Evolutionary conservation across 2,329 filamentous ascomycete species (phyloP), one percentile per base, ranked within the genome.

Genomic region (Cyclaneusma minus): DNA sequence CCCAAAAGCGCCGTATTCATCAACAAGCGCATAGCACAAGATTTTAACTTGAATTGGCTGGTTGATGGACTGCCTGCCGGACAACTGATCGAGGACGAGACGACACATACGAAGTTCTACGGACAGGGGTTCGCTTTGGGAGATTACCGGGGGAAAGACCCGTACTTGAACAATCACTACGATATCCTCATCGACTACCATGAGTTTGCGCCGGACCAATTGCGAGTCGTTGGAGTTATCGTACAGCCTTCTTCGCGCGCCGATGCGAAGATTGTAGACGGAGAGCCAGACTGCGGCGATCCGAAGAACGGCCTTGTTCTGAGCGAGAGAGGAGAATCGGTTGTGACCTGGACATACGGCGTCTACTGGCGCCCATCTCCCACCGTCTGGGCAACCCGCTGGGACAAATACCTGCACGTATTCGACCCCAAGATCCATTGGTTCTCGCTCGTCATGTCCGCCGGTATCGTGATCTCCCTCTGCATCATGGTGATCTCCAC

Each of bases 351-450:
- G 58, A 93, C 84, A 4, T 98, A 98, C 57, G 83, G 79, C 38
- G 82, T 95, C 9, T 79, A 76, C 52, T 98, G 89, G 89, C 68
- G 65, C 30, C 69, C 73, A 38, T 94, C 84, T 1, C 47, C 64
- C 1, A 95, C 85, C 2, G 81, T 79, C 1, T 98, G 92, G 76
- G 89, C 89, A 15, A 98, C 89, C 8, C 71, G 89, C 37, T 98
- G 89, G 89, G 89, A 98, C 62, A 95, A 93, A 55, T 95, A 95
- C 49, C 65, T 98, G 18, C 87, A 95, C 45, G 87, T 98, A 16
- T 91, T 85, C 47, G 85, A 95, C 50, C 85, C 89, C 27, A 91
- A 89, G 60, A 95, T 98, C 42, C 89, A 98, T 52, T 98, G 89
- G 89, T 93, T 95, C 59, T 94, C 85, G 32, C 71, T 98, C 25